Conservation (phyloP, 495 filamentous ascomycete species). For the Xanthoparmelia taractica region DNA sequence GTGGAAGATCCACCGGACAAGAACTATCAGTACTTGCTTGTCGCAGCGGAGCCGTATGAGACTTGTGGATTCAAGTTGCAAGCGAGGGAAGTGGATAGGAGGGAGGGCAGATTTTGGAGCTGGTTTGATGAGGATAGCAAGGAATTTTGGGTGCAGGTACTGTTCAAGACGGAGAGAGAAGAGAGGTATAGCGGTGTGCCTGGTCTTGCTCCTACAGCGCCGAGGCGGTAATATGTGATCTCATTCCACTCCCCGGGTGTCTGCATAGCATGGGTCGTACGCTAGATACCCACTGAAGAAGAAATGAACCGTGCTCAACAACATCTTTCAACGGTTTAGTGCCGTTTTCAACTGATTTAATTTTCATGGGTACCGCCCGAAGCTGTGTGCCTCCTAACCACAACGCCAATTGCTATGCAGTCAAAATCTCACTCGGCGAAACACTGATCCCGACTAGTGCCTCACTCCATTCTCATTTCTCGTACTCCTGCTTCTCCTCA, state of each 20-base stretch:
- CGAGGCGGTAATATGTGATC: slow-evolving; percentile 22
- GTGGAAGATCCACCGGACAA: slow-evolving; percentile 93
- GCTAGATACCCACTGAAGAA: neutral
- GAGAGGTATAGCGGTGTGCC: slow-evolving; percentile 92
- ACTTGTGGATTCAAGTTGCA: slow-evolving; percentile 95
- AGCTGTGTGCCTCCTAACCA: neutral
- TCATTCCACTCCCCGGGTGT: neutral
- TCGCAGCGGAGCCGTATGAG: slow-evolving; percentile 97
- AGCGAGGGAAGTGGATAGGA: slow-evolving; percentile 84
- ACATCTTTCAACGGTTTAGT: neutral
- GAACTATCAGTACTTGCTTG: slow-evolving; percentile 85
- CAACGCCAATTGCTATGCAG: slow-evolving; percentile 15
- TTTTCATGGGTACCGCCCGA: neutral
- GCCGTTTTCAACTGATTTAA: neutral
- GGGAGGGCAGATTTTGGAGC: slow-evolving; percentile 78
- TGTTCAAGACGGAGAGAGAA: slow-evolving; percentile 98
- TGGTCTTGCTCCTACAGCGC: slow-evolving; percentile 58
- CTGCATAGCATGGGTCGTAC: neutral
- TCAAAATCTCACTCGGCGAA: neutral
- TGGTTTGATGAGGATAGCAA: slow-evolving; percentile 96
- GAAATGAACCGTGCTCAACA: neutral
- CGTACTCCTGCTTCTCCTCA: neutral
- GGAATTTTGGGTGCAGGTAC: slow-evolving; percentile 97
- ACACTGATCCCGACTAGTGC: slow-evolving; percentile 17
- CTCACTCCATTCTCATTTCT: slow-evolving; percentile 30